Conservation (phyloP, 2,329 filamentous ascomycete species). For the Zymoseptoria tritici region DNA sequence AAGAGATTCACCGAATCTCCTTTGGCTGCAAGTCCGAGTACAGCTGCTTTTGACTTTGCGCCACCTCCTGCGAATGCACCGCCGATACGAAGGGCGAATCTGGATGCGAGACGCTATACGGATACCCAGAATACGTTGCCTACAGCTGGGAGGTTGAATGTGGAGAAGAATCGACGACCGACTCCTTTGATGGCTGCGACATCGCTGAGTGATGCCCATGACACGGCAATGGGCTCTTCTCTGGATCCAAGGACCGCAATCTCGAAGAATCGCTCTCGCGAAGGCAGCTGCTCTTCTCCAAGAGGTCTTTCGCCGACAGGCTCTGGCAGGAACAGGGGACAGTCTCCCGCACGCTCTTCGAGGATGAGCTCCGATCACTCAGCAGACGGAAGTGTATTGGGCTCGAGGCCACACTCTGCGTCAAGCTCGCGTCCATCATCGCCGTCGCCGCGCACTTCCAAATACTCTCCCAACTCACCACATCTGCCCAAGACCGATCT, state of each 20-base stretch:
- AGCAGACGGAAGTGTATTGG: conserved; percentile 9
- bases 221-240: conserved; percentile 6
- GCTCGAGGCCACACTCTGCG: conserved; percentile 17
- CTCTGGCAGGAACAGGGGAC: conserved; percentile 8
- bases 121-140: conserved; percentile 21
- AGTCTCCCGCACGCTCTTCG: conserved; percentile 14
- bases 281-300: conserved; percentile 20
- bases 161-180: conserved; percentile 20
- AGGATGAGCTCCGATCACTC: conserved; percentile 17
- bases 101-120: conserved; percentile 26
- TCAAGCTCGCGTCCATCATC: conserved; percentile 21
- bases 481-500: conserved; percentile 18
- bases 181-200: conserved; percentile 21
- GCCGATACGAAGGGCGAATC: conserved; percentile 15
- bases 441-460: conserved; percentile 19
- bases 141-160: conserved; percentile 13
- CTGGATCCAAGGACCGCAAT: conserved; percentile 11
- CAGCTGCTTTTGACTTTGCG: conserved; percentile 21
- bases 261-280: conserved; percentile 15
- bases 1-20: conserved; percentile 11
- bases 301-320: conserved; percentile 22
- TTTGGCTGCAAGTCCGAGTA: conserved; percentile 8
- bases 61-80: conserved; percentile 8
- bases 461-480: conserved; percentile 22
- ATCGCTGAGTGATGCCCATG: conserved; percentile 17